Base-by-base conservation (phyloP, 1,139 yeast species). In the Scheffersomyces titani region DNA sequence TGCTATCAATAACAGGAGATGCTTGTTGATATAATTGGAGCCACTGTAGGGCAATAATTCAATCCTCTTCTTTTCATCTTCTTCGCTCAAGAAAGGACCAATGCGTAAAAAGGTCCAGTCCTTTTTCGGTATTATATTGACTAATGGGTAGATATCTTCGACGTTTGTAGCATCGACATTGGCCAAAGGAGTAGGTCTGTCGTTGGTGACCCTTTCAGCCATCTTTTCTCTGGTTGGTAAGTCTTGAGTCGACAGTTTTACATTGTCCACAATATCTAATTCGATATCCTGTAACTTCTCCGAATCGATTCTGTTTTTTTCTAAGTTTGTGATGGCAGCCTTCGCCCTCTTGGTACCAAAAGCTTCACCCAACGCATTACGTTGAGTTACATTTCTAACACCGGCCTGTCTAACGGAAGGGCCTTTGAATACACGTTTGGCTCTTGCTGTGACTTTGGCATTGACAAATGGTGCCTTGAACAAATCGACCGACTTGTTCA, bases 271-370 rank as follows among this genome's bases (percentile, higher is more conserved):
- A 66, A 94, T 92, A 65, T 91, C 97, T 61, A 85, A 72, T 69
- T 93, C 94, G 54, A 88, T 78, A 62, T 84, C 90, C 57, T 84
- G 89, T 63, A 93, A 81, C 72, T 87, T 86, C 53, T 86, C 96
- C 1, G 97, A 83, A 70, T 94, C 98, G 69, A 94, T 88, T 68
- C 89, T 83, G 75, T 94, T 94, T 72, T 89, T 85, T 69, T 89
- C 96, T 68, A 87, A 74, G 70, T 89, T 93, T 54, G 85, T 79
- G 69, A 96, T 90, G 47, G 97, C 97, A 67, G 91, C 89, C 76
- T 92, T 93, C 59, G 98, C 98, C 53, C 88, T 93, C 76, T 91
- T 92, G 59, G 99, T 93, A 82, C 99, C 99, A 65, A 94, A 94
- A 1, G 96, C 96, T 73, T 92, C 94, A 69, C 99, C 99, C 67